Base-by-base conservation (phyloP, 176 grass and related monocot species). In the Carex parvula region DNA sequence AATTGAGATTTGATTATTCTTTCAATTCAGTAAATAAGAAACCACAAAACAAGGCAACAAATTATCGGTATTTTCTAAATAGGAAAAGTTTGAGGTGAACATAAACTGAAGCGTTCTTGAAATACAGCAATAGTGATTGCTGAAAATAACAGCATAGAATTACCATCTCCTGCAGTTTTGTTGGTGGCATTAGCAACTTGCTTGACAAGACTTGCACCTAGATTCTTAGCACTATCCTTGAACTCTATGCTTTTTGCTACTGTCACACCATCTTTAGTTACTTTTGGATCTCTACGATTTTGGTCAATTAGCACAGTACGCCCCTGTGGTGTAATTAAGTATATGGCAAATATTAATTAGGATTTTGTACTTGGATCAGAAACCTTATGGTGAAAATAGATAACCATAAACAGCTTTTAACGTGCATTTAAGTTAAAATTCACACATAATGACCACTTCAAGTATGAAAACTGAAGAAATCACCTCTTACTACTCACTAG, bases 261-360 rank as follows among this genome's bases (percentile, higher is more conserved):
- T 18, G 91, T 98, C 61, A 94, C 95, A 16, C 95, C 95, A 85
- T 98, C 95, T 90, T 94, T 98, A 18, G 95, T 98, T 74, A 98
- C 58, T 87, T 90, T 91, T 15, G 91, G 90, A 42, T 82, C 84
- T 89, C 66, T 81, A 4, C 0, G 22, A 42, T 84, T 82, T 42
- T 87, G 89, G 86, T 94, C 92, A 68, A 98, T 98, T 44, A 98
- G 91, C 77, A 98, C 95, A 60, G 86, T 98, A 44, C 92, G 87
- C 3, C 95, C 95, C 95, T 98, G 39, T 50, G 79, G 14, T 60
- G 22, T 60, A 44, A 81, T 60, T 33, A 62, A 81, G 37, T 6
- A 82, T 20, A 15, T 52, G 21, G 10, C 11, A 70, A 30, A 41
- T 70, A 70, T 41, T 42, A 72, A 48, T 46, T 72, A 72, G 17